Evolutionary conservation across 2,329 filamentous ascomycete species (phyloP), one percentile per base, ranked within the genome.

Genomic region (Curvularia sp.): DNA sequence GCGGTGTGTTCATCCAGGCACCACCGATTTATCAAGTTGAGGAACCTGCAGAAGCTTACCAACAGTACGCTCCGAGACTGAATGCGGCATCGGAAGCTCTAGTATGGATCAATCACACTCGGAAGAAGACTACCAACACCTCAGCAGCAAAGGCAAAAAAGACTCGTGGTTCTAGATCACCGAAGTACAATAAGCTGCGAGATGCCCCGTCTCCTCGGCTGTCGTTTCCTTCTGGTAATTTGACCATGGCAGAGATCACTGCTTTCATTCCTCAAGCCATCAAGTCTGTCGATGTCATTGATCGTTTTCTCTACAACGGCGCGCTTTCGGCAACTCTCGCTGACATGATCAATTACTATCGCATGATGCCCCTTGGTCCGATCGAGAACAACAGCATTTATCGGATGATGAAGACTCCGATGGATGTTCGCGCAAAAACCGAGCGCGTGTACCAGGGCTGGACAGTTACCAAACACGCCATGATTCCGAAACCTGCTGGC

Each of bases 131-230:
- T 4, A 7, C 26, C 5, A 8, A 28, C 26, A 8, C 3, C 26
- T 28, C 26, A 28, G 26, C 26, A 28, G 26, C 8, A 8, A 28
- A 28, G 26, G 26, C 26, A 4, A 28, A 28, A 28, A 28, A 28
- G 26, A 28, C 30, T 5, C 47, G 35, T 4, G 26, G 38, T 4
- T 33, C 30, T 1, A 49, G 24, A 20, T 22, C 10, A 2, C 48
- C 53, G n/a, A 24, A 28, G 1, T 62, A 62, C 18, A 60, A 67
- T n/a, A 68, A 65, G 30, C 43, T 69, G 3, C 39, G 33, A 26
- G 61, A 63, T 15, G 63, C 26, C 26, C 26, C 26, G 26, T 28
- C 26, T 28, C 26, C 26, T 28, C 5, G 26, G 26, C 26, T 28
- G 26, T 28, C 26, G 8, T 28, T 28, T 28, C 26, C 26, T 28